phyloP scores from a whole-genome alignment of 192 early-diverging fungal species.

The Coemansia brasiliensis region DNA sequence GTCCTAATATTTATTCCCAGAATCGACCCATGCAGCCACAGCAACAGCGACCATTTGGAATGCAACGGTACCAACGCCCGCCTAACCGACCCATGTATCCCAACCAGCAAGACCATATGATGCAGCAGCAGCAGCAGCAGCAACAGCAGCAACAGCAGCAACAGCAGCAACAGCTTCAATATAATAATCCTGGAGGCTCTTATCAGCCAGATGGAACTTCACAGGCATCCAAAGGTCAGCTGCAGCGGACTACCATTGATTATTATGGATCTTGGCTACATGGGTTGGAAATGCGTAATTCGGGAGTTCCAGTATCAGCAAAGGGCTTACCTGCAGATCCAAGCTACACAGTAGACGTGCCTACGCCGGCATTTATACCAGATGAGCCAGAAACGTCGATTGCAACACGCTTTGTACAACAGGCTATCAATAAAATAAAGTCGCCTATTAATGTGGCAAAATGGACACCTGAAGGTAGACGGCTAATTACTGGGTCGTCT shows the following conservation, averaged over 20 bases:
- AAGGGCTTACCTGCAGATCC: slow-evolving; percentile 39
- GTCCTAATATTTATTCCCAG: slow-evolving; percentile 18
- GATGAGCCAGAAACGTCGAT: slow-evolving; percentile 43
- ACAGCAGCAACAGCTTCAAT: slow-evolving; percentile 23
- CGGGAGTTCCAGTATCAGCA: slow-evolving; percentile 13
- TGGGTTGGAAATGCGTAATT: slow-evolving; percentile 58
- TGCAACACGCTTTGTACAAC: slow-evolving; percentile 36
- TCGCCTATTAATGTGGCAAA: slow-evolving; percentile 89
- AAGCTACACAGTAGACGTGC: slow-evolving; percentile 46
- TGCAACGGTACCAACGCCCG: slow-evolving; percentile 18
- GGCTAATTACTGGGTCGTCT: slow-evolving; percentile 89
- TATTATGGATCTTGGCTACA: slow-evolving; percentile 81
- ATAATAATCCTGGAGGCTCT: not conserved
- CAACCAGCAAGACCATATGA: slow-evolving; percentile 14
- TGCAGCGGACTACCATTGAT: slow-evolving; percentile 93
- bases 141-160: slow-evolving; percentile 17
- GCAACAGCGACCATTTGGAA: slow-evolving; percentile 12
- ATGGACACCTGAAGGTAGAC: slow-evolving; percentile 96
- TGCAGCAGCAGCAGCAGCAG: too few relatives aligned
- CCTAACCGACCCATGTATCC: slow-evolving; percentile 6
- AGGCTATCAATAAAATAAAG: slow-evolving; percentile 83
- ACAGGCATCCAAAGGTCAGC: slow-evolving; percentile 82
- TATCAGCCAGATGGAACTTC: slow-evolving; percentile 51
- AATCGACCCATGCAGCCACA: slow-evolving; percentile 14
- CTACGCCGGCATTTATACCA: slow-evolving; percentile 59